Conservation (phyloP, 768 basidiomycete genomes). For the Exidia glandulosa region DNA sequence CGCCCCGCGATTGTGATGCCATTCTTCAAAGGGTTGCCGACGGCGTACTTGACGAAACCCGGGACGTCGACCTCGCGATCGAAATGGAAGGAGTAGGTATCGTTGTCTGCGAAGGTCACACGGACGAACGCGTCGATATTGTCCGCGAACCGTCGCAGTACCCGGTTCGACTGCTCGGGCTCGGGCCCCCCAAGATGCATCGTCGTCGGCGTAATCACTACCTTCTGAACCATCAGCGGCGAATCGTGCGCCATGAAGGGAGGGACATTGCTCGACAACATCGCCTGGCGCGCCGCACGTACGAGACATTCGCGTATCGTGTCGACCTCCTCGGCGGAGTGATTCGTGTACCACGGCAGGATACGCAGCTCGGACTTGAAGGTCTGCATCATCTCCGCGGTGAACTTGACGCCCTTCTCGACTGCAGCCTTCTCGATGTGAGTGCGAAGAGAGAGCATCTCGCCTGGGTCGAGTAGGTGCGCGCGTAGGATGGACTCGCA, state of each 20-base stretch:
- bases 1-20: constrained; percentile 47
- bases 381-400: constrained; percentile 29
- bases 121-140: constrained; percentile 48
- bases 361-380: constrained; percentile 21
- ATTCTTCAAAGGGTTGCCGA: constrained; percentile 31
- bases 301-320: background rate
- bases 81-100: constrained; percentile 16
- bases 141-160: constrained; percentile 40
- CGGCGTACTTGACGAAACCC: constrained; percentile 35
- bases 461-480: constrained; percentile 35
- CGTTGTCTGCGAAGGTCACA: constrained; percentile 54
- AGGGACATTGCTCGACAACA: background rate
- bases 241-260: background rate
- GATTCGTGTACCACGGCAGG: background rate
- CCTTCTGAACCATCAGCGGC: constrained; percentile 6
- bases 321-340: background rate
- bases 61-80: constrained; percentile 46
- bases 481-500: constrained; percentile 32
- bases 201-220: constrained; percentile 43
- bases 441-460: constrained; percentile 34
- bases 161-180: constrained; percentile 49
- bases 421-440: constrained; percentile 21
- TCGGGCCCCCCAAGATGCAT: constrained; percentile 43
- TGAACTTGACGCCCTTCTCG: constrained; percentile 23
- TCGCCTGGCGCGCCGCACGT: background rate